Evolutionary conservation across 1,139 yeast genomes (phyloP).

Genomic region (Protomyces pachydermus): DNA sequence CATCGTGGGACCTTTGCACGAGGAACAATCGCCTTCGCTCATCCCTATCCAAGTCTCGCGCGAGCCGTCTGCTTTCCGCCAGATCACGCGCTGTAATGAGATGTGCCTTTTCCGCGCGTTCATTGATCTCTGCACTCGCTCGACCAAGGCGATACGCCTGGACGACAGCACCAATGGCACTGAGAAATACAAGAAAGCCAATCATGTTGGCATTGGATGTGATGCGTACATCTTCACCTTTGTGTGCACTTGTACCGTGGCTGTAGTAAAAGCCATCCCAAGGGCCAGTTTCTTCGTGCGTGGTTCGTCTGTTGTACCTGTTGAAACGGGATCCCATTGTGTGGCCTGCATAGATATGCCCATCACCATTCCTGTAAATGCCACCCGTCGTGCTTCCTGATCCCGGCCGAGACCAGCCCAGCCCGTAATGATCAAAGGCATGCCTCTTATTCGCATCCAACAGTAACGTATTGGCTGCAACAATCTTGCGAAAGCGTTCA

Average conservation of each 20-base stretch:
- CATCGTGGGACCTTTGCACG: conserved; percentile 7
- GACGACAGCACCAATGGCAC: conserved; percentile 22
- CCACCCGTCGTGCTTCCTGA: conserved; percentile 1
- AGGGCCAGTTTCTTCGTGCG: conserved; percentile 18
- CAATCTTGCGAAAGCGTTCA: conserved; percentile 62
- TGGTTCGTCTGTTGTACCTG: conserved; percentile 19
- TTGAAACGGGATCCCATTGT: conserved; percentile 10
- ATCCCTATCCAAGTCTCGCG: conserved; percentile 15
- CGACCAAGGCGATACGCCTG: conserved; percentile 21
- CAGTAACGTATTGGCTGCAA: conserved; percentile 68
- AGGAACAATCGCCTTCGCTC: conserved; percentile 18
- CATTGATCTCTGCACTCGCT: conserved; percentile 24
- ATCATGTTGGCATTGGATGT: conserved; percentile 20
- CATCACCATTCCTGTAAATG: not conserved
- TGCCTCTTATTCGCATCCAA: conserved; percentile 51
- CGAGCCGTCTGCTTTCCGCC: conserved; percentile 23
- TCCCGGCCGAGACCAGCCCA: conserved; percentile 32
- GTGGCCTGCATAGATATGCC: conserved; percentile 17
- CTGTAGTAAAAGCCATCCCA: conserved; percentile 22
- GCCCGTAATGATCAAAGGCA: conserved; percentile 43
- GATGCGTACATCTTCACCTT: conserved; percentile 6
- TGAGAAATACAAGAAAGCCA: conserved; percentile 22
- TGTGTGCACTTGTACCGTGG: not conserved
- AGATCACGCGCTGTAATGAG: conserved; percentile 17
- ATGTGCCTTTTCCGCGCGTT: conserved; percentile 17